A percentile compares a stretch with the other conserved stretches of the same genome.
These are phyloP conservation scores for Puccinia hordei DNA, from an alignment of 1,284 basidiomycete species.

Conservation along the genomic window DNA sequence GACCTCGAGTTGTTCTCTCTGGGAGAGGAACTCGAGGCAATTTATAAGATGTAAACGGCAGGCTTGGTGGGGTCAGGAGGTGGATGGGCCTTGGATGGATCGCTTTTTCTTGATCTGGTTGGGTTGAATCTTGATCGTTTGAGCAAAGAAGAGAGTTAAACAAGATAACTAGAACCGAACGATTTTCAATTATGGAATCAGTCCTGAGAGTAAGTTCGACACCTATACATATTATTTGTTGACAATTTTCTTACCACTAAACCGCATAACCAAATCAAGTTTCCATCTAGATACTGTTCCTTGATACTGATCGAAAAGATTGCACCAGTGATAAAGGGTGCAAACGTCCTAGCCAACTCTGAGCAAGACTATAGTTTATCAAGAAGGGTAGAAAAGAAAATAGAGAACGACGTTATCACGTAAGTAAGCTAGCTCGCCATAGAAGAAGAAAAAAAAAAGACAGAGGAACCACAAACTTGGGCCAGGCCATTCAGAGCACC, in stretches of 20 bases:
- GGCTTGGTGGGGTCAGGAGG: no score
- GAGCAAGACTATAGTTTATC: conserved; percentile 27
- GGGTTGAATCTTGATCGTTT: background rate
- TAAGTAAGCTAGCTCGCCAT: background rate
- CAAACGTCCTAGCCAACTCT: conserved; percentile 25
- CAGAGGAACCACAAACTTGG: conserved; percentile 1
- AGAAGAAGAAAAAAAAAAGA: background rate
- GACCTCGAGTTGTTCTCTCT: no score
- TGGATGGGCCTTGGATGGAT: background rate
- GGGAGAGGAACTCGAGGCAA: no score
- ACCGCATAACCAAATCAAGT: conserved; percentile 25
- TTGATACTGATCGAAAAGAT: conserved; percentile 35
- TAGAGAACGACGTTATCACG: background rate
- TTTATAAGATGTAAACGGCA: no score
- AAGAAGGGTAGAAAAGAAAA: background rate
- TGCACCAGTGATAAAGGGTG: conserved; percentile 23
- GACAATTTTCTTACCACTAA: conserved; percentile 27
- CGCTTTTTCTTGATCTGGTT: background rate
- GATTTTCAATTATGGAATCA: no score
- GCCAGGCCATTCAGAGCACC: conserved; percentile 46
- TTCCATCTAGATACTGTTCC: conserved; percentile 29
- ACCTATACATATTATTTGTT: no score
- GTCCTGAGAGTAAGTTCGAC: background rate
- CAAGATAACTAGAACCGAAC: conserved; percentile 5
- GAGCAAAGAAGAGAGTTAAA: background rate